These are phyloP conservation scores for Pichia sp. DNA, from an alignment of 1,139 yeast genomes.

Conservation along the genomic window DNA sequence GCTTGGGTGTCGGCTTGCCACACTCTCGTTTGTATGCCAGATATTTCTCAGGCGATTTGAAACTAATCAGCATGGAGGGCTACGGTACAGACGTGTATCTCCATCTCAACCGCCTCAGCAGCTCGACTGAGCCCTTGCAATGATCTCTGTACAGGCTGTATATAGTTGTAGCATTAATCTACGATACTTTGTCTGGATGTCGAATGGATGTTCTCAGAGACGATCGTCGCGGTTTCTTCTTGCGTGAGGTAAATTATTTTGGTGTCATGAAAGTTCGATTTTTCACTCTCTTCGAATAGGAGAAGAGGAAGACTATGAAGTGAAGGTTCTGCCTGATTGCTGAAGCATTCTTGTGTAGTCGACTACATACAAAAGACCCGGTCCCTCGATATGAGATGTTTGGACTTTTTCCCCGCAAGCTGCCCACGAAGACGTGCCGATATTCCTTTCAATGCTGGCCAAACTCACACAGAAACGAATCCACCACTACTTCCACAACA, in stretches of 20 bases:
- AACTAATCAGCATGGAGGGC: constrained; percentile 87
- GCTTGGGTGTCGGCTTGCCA: constrained; percentile 89
- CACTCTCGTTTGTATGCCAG: constrained; percentile 81
- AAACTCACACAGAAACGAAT: not conserved
- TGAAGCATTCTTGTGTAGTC: too few relatives aligned
- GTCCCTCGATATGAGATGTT: too few relatives aligned
- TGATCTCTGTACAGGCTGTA: not conserved
- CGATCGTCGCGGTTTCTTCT: not conserved
- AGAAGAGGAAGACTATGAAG: too few relatives aligned
- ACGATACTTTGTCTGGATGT: not conserved
- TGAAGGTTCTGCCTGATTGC: too few relatives aligned
- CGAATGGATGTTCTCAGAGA: not conserved
- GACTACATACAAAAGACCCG: too few relatives aligned
- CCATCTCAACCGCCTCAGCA: constrained; percentile 62
- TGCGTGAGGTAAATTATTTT: too few relatives aligned
- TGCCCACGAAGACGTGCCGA: not conserved
- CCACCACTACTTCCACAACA: not conserved
- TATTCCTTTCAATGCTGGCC: not conserved
- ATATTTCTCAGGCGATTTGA: constrained; percentile 88
- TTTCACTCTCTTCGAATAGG: too few relatives aligned
- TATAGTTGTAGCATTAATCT: not conserved
- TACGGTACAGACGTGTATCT: constrained; percentile 91
- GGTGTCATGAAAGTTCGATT: too few relatives aligned
- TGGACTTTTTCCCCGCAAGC: too few relatives aligned
- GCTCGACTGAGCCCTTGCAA: constrained; percentile 44